Evolutionary conservation across 129 eudicot species (phyloP).

Genomic region (sunflower (Helianthus annuus)): HanXRQr2.0-SUNRISE NC_035437.2:99716498-99716997

Average conservation of each 20-base stretch:
- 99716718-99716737: background rate
- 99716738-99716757: slow-evolving; percentile 9
- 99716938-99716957: background rate
- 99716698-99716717: slow-evolving; percentile 17
- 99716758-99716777: slow-evolving; percentile 18
- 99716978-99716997: slow-evolving; percentile 14
- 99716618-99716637: background rate
- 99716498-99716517: slow-evolving; percentile 47
- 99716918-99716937: slow-evolving; percentile 52
- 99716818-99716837: slow-evolving; percentile 55
- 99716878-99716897: slow-evolving; percentile 10
- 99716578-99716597: background rate
- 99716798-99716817: slow-evolving; percentile 12
- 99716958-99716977: background rate
- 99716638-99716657: slow-evolving; percentile 9
- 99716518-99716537: slow-evolving; percentile 23
- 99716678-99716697: slow-evolving; percentile 8
- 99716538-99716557: slow-evolving; percentile 20
- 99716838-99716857: slow-evolving; percentile 39
- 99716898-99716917: slow-evolving; percentile 63
- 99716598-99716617: slow-evolving; percentile 1
- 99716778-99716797: background rate
- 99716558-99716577: slow-evolving; percentile 14
- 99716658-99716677: slow-evolving; percentile 21
- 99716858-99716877: slow-evolving; percentile 18